A percentile compares a stretch with the other conserved stretches of the same genome.
These are phyloP conservation scores for Phialophora macrospora DNA, from an alignment of 2,329 filamentous ascomycete genomes.

Conservation along the genomic window DNA sequence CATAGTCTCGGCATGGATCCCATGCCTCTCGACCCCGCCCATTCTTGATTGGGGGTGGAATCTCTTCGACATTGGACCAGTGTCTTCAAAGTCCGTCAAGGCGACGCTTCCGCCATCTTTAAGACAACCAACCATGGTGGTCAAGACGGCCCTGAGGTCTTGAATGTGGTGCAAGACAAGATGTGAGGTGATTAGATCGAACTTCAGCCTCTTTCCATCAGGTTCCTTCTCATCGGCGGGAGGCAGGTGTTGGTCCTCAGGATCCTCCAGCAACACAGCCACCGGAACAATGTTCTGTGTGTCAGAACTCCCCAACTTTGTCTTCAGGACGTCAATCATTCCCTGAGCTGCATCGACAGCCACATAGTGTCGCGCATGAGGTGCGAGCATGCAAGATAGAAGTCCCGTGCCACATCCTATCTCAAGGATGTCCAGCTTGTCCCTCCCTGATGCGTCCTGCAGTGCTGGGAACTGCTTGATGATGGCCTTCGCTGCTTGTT, in stretches of 20 bases:
- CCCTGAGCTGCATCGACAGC: slow-evolving; percentile 61
- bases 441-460: slow-evolving; percentile 35
- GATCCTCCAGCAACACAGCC: slow-evolving; percentile 55
- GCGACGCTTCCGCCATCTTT: slow-evolving; percentile 56
- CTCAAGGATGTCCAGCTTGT: slow-evolving; percentile 57
- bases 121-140: slow-evolving; percentile 55
- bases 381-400: slow-evolving; percentile 57
- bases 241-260: slow-evolving; percentile 54
- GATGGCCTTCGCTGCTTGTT: slow-evolving; percentile 54
- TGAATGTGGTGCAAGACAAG: slow-evolving; percentile 63
- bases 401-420: slow-evolving; percentile 64
- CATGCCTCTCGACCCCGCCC: slow-evolving; percentile 61
- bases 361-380: slow-evolving; percentile 54
- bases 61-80: slow-evolving; percentile 56
- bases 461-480: slow-evolving; percentile 46
- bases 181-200: slow-evolving; percentile 60
- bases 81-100: slow-evolving; percentile 64
- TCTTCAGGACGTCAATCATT: slow-evolving; percentile 59
- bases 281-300: slow-evolving; percentile 54
- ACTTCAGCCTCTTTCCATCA: slow-evolving; percentile 46
- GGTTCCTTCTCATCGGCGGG: slow-evolving; percentile 42
- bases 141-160: slow-evolving; percentile 51
- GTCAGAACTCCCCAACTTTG: slow-evolving; percentile 48
- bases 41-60: slow-evolving; percentile 61
- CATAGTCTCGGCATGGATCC: slow-evolving; percentile 53